Evolutionary conservation across 768 basidiomycete genomes (phyloP).

Genomic region (Rubroboletus satanas): DNA sequence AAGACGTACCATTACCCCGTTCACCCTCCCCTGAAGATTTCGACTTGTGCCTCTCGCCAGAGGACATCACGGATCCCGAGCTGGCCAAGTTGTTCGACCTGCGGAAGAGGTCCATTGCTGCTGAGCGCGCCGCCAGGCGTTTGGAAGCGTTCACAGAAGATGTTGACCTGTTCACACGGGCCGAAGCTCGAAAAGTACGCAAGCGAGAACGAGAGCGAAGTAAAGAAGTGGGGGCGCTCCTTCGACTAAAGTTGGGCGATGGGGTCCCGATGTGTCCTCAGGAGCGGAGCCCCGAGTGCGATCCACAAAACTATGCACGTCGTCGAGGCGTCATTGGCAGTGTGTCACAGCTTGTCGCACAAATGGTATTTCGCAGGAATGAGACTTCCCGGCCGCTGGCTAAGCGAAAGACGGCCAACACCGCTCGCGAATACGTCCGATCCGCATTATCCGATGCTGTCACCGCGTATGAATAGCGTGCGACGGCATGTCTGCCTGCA

Average conservation of each 20-base stretch:
- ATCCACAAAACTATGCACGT: constrained; percentile 16
- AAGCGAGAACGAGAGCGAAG: constrained; percentile 53
- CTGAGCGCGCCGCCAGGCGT: constrained; percentile 31
- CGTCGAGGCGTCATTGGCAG: constrained; percentile 25
- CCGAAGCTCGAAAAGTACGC: constrained; percentile 42
- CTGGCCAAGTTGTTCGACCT: constrained; percentile 39
- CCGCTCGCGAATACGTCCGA: constrained; percentile 18
- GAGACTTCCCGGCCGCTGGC: constrained; percentile 38
- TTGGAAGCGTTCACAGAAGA: constrained; percentile 33
- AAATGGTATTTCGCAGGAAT: constrained; percentile 44
- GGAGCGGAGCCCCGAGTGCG: constrained; percentile 24
- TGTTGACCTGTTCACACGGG: constrained; percentile 36
- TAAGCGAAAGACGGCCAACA: constrained; percentile 29
- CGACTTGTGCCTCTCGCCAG: constrained; percentile 34
- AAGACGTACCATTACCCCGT: constrained; percentile 36
- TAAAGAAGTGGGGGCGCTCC: constrained; percentile 52
- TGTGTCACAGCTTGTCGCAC: constrained; percentile 43
- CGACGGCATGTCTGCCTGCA: constrained; percentile 1
- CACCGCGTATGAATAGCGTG: constrained; percentile 11
- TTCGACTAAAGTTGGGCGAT: constrained; percentile 51
- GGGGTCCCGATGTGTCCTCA: constrained; percentile 20
- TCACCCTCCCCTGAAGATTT: constrained; percentile 44
- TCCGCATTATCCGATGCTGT: constrained; percentile 31
- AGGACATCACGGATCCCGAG: constrained; percentile 36
- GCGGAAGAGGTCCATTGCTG: constrained; percentile 34